Conservation (phyloP, 352 stramenopile genomes). For the Phytophthora constricta region DNA sequence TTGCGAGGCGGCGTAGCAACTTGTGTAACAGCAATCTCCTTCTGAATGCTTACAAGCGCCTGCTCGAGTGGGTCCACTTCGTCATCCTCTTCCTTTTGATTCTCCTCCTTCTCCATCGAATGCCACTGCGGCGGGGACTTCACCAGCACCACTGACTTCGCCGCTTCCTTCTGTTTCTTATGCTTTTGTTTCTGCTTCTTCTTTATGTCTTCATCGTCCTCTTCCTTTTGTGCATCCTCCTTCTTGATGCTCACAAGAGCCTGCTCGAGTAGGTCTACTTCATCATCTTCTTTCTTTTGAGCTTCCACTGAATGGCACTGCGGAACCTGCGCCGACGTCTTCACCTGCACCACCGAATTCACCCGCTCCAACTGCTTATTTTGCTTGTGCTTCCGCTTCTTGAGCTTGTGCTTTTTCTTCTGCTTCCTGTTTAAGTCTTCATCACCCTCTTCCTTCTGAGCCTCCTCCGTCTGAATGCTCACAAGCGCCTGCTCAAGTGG, state of each 20-base stretch:
- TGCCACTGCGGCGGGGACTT: constrained; percentile 10
- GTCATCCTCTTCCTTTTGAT: constrained; percentile 20
- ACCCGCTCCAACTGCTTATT: neutral
- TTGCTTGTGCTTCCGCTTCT: neutral
- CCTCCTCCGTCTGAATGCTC: neutral
- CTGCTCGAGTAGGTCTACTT: neutral
- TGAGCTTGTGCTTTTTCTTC: neutral
- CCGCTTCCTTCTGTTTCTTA: constrained; percentile 12
- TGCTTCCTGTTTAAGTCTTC: neutral
- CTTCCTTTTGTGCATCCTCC: constrained; percentile 8
- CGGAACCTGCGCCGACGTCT: neutral
- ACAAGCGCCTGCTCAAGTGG: neutral
- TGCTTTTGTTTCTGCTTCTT: constrained; percentile 11
- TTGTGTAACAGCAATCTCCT: constrained; percentile 31
- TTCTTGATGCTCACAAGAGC: neutral
- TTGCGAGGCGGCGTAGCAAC: constrained; percentile 10
- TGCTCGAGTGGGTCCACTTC: constrained; percentile 43
- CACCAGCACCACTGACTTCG: constrained; percentile 9
- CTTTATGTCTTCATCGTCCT: neutral
- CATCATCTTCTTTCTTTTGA: neutral
- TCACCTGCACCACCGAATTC: neutral
- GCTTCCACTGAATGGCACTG: neutral
- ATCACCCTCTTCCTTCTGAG: neutral
- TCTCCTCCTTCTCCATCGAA: constrained; percentile 9
- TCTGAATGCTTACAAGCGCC: constrained; percentile 41